Base-by-base conservation (phyloP, 768 basidiomycete genomes). In the Lentinula aciculospora region DNA sequence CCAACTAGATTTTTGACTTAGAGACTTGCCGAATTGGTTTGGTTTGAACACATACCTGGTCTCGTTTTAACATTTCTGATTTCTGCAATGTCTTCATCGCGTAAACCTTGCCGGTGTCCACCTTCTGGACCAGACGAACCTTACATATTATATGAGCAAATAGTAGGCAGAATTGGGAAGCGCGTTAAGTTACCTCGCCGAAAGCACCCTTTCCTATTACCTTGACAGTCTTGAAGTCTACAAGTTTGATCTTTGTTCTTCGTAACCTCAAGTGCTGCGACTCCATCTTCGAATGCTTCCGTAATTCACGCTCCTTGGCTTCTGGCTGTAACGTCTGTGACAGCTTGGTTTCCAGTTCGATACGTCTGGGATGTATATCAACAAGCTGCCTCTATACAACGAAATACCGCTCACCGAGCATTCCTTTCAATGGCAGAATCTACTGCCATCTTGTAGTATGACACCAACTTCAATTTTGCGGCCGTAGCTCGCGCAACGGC, bases 31-130 rank as follows among this genome's bases (percentile, higher is more conserved):
- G 19, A 62, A 48, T 59, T 37, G 50, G 21, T 44, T 48, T 32
- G 34, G 34, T 34, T 39, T 25, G 25, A 21, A 21, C 15, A 65
- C 84, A 57, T 56, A 93, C 96, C 83, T 98, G 96, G 71, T 99
- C 96, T 65, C 96, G 92, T 72, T 97, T 96, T 77, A 99, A 87
- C 96, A 99, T 99, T 72, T 99, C 96, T 39, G 89, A 88, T 76
- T 99, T 99, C 73, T 92, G 88, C 68, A 99, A 72, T 62, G 94
- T 97, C 81, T 99, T 99, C 96, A 99, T 98, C 34, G 96, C 96
- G 69, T 98, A 99, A 45, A 99, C 96, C 76, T 94, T 96, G 54
- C 90, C 94, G 1, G 96, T 98, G 68, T 98, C 96, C 55, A 88
- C 83, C 74, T 99, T 99, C 72, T 99, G 96, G 42, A 97, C 94